Conservation (phyloP, 1,139 yeast genomes). For the Sugiyamaella pinicola region DNA sequence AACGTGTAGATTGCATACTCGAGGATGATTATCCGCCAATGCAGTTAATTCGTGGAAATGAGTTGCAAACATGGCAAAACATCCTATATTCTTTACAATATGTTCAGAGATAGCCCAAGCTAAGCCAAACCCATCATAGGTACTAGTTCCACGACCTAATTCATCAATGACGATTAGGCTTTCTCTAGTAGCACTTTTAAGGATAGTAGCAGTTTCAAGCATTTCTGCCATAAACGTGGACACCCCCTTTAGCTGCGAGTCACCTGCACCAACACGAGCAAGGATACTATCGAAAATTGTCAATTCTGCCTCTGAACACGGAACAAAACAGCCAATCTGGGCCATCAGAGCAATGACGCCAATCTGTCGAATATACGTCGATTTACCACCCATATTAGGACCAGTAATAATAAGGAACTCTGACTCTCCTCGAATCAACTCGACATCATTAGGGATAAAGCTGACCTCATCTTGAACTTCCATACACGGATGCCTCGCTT, state of each 20-base stretch:
- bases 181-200: slow-evolving; percentile 80
- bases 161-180: slow-evolving; percentile 92
- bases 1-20: slow-evolving; percentile 82
- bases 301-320: slow-evolving; percentile 71
- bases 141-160: slow-evolving; percentile 93
- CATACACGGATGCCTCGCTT: slow-evolving; percentile 90
- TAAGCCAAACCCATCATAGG: slow-evolving; percentile 96
- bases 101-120: slow-evolving; percentile 96
- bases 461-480: slow-evolving; percentile 87
- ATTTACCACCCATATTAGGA: slow-evolving; percentile 98
- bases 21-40: slow-evolving; percentile 59
- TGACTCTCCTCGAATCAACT: slow-evolving; percentile 51
- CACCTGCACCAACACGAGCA: slow-evolving; percentile 98
- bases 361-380: slow-evolving; percentile 88
- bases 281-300: slow-evolving; percentile 87
- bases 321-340: slow-evolving; percentile 91
- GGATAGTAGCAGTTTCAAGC: slow-evolving; percentile 92
- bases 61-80: slow-evolving; percentile 91
- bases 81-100: slow-evolving; percentile 65
- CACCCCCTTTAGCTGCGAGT: slow-evolving; percentile 92
- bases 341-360: slow-evolving; percentile 90
- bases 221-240: slow-evolving; percentile 98
- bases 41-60: slow-evolving; percentile 95
- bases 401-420: slow-evolving; percentile 90
- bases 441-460: slow-evolving; percentile 85